phyloP scores from a whole-genome alignment of 768 basidiomycete genomes.

The Suillus subaureus region DNA sequence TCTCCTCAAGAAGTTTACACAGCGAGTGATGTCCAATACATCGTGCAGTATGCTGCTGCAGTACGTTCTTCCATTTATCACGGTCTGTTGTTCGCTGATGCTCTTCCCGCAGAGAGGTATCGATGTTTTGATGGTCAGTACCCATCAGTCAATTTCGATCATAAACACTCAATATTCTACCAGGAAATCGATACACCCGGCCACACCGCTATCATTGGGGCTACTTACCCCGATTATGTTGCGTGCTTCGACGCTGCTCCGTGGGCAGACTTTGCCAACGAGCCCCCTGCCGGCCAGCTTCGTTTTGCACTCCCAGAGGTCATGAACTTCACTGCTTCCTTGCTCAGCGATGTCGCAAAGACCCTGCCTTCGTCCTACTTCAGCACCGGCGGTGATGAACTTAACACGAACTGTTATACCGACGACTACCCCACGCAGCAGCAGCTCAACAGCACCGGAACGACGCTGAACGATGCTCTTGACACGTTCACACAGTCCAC shows the following conservation, averaged over 20 bases:
- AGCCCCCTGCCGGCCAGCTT: slow-evolving; percentile 78
- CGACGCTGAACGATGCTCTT: slow-evolving; percentile 45
- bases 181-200: slow-evolving; percentile 81
- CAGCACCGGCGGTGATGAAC: slow-evolving; percentile 77
- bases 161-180: background rate
- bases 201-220: slow-evolving; percentile 64
- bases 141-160: background rate
- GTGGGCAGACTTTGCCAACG: slow-evolving; percentile 57
- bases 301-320: slow-evolving; percentile 60
- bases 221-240: slow-evolving; percentile 67
- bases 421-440: slow-evolving; percentile 60
- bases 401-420: slow-evolving; percentile 63
- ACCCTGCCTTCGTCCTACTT: slow-evolving; percentile 58
- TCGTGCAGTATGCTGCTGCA: slow-evolving; percentile 66
- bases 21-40: slow-evolving; percentile 50
- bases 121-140: slow-evolving; percentile 52
- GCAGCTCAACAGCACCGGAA: slow-evolving; percentile 42
- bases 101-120: slow-evolving; percentile 53
- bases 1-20: slow-evolving; percentile 36
- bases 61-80: slow-evolving; percentile 40
- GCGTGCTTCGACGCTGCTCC: slow-evolving; percentile 59
- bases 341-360: slow-evolving; percentile 54
- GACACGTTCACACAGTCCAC: slow-evolving; percentile 36
- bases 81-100: background rate
- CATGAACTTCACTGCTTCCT: slow-evolving; percentile 49